Base-by-base conservation (phyloP, 2,329 filamentous ascomycete genomes). In the Sarocladium strictum region DNA sequence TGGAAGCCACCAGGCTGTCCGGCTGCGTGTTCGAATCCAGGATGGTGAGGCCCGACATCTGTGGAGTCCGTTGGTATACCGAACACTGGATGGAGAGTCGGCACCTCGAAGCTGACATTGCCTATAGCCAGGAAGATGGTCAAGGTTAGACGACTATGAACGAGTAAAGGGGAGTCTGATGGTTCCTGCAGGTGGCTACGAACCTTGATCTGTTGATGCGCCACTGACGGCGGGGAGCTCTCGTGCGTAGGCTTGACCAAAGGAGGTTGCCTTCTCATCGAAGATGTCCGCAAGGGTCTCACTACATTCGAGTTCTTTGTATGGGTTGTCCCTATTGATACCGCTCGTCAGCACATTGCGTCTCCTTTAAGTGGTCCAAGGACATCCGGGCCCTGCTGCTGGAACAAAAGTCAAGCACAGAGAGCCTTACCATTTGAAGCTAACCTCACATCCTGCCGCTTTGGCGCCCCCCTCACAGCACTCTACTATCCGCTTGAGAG, bases 1-100 rank as follows among this genome's bases (percentile, higher is more conserved):
- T 47, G 23, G 23, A 47, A 17, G 3, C 23, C 43, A 6, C 9
- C 17, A 12, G 43, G 24, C 43, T 47, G 7, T 3, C 78, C 77
- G 0, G 78, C 73, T 0, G 78, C 75, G 2, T 68, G 65, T 9
- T 77, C 75, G 59, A 81, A 85, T 0, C 75, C 72, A 0, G 75
- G 73, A 7, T 73, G 84, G 56, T 80, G 80, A 17, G 79, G 79
- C 0, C 76, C 75, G 21, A 50, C 17, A 12, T 32, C 49, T 6
- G 56, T 55, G 11, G 21, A 27, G 23, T 47, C 62, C 35, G 51
- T 62, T 0, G 55, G 58, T 37, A 67, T 67, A n/a, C 57, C 57
- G 27, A 67, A 67, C 33, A 53, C 51, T 1, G 63, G 61, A 2
- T 59, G 61, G 7, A 67, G 65, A 12, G 58, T 55, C 0, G 64